Evolutionary conservation across 345 rosid genomes (phyloP).

Genomic region (Acer saccharum): DNA sequence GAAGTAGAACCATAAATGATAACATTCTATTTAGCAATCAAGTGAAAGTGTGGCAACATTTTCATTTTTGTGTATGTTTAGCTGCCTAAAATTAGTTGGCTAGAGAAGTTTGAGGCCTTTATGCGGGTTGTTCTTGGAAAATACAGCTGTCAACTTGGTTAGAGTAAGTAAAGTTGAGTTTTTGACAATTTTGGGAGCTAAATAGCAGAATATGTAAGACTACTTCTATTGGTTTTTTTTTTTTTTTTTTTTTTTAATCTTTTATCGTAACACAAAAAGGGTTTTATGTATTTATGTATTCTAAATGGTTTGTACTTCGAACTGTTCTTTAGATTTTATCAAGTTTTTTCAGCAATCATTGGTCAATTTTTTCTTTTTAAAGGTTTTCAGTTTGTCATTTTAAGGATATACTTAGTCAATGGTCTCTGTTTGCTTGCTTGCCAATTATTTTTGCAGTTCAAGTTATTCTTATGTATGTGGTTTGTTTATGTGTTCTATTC

Average conservation of each 20-base stretch:
- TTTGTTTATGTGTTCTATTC: slow-evolving; percentile 35
- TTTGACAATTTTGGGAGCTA: not conserved
- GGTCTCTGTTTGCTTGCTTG: not conserved
- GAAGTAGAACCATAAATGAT: not conserved
- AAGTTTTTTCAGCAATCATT: too few relatives aligned
- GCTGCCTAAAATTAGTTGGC: not conserved
- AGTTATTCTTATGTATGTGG: not conserved
- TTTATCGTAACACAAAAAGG: too few relatives aligned
- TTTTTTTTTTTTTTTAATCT: too few relatives aligned
- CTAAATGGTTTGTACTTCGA: not conserved
- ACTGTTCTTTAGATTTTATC: not conserved
- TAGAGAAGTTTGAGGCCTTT: not conserved
- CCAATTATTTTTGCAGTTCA: not conserved
- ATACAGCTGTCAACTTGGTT: not conserved
- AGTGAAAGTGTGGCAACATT: not conserved
- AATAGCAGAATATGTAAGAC: slow-evolving; percentile 10
- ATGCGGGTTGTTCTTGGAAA: not conserved
- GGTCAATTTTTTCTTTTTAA: too few relatives aligned
- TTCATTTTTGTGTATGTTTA: not conserved
- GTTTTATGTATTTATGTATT: not conserved
- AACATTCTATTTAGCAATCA: not conserved
- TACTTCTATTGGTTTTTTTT: too few relatives aligned
- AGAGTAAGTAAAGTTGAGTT: not conserved
- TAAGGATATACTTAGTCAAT: not conserved
- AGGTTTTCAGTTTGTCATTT: not conserved